Conservation (phyloP, 371 early-diverging fungal species). For the Mucor irregularis region DNA sequence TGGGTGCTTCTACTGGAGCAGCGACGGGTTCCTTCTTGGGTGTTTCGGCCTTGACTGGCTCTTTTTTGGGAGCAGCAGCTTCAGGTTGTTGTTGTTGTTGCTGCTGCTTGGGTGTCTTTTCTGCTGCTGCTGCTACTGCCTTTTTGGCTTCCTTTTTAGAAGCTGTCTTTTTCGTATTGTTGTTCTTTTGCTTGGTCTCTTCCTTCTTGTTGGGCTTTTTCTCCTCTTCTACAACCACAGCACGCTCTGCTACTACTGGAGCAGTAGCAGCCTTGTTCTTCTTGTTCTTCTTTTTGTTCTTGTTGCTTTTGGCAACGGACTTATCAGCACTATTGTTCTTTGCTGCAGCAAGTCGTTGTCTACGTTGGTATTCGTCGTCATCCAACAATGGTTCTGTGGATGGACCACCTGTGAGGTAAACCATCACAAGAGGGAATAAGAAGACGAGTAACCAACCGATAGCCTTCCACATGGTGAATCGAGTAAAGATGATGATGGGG, state of each 20-base stretch:
- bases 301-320: constrained; percentile 4
- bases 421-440: constrained; percentile 10
- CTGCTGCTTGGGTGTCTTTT: neutral
- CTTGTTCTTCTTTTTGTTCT: constrained; percentile 23
- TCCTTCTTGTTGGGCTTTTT: neutral
- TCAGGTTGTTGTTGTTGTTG: too few species aligned
- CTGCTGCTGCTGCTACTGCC: too few species aligned
- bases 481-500: neutral
- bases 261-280: neutral
- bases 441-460: constrained; percentile 8
- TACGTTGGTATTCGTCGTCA: constrained; percentile 1
- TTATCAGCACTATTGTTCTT: neutral
- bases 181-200: neutral
- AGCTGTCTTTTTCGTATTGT: too few species aligned
- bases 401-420: constrained; percentile 22
- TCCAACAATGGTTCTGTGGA: constrained; percentile 5
- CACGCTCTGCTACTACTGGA: neutral
- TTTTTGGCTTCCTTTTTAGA: too few species aligned
- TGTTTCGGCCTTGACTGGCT: constrained; percentile 6
- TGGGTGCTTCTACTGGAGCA: too few species aligned
- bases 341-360: constrained; percentile 7
- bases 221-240: neutral
- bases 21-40: constrained; percentile 13
- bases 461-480: neutral
- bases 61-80: too few species aligned